phyloP scores from a whole-genome alignment of 371 early-diverging fungal species.

The Mycotypha africana region DNA sequence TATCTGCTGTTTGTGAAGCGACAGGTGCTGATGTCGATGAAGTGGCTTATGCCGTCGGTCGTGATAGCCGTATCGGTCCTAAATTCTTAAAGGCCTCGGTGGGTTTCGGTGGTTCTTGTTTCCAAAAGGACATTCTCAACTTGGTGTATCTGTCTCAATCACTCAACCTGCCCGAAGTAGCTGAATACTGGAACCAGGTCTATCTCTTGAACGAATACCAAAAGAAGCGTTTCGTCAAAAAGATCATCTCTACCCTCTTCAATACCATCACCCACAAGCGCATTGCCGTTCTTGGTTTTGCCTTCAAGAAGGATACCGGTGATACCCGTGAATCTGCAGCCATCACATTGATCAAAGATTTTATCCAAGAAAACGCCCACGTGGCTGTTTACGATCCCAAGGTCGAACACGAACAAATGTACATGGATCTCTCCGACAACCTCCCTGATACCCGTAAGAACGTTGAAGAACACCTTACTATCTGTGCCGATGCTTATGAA shows the following conservation, averaged over 20 bases:
- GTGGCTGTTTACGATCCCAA: conserved; percentile 91
- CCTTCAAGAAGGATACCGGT: conserved; percentile 95
- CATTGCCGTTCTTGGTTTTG: conserved; percentile 88
- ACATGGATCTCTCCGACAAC: conserved; percentile 71
- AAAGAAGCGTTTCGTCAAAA: conserved; percentile 80
- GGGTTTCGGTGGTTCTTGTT: conserved; percentile 95
- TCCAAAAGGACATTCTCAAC: conserved; percentile 95
- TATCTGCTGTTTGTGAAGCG: conserved; percentile 91
- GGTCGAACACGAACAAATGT: conserved; percentile 78
- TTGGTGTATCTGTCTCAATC: conserved; percentile 83
- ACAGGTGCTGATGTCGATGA: conserved; percentile 95
- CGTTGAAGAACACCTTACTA: conserved; percentile 60
- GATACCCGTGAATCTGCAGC: conserved; percentile 95
- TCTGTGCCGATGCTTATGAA: conserved; percentile 60
- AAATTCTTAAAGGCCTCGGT: conserved; percentile 91
- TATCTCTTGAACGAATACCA: conserved; percentile 92
- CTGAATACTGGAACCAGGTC: conserved; percentile 92
- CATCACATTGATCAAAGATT: conserved; percentile 75
- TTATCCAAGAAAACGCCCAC: conserved; percentile 77
- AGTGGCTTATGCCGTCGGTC: conserved; percentile 92
- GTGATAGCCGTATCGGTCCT: conserved; percentile 85
- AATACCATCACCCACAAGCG: conserved; percentile 83
- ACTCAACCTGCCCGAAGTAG: conserved; percentile 86
- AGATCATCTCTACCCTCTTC: conserved; percentile 67
- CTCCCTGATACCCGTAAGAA: conserved; percentile 55